These are phyloP conservation scores for Trapa incisa DNA, from an alignment of 345 rosid genomes.

Conservation along the genomic window DNA sequence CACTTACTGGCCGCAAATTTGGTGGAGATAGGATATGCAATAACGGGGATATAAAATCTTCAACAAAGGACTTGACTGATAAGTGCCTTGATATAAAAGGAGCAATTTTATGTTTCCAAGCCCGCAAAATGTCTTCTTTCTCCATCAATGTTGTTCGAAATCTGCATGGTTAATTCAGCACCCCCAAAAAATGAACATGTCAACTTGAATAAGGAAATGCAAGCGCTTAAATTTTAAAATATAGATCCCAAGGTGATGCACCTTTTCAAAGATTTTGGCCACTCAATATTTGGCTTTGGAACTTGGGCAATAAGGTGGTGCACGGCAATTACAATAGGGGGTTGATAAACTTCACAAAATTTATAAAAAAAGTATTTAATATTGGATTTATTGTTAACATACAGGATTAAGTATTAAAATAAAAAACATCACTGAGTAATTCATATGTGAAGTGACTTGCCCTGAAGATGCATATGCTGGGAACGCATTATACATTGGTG, in stretches of 20 bases:
- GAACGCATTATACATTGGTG: conserved; percentile 58
- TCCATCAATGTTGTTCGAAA: conserved; percentile 52
- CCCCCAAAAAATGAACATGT: conserved; percentile 18
- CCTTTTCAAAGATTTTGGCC: conserved; percentile 93
- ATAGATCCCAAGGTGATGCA: conserved; percentile 15
- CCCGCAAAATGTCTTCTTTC: conserved; percentile 46
- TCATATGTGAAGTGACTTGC: conserved; percentile 21
- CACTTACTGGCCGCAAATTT: conserved; percentile 66
- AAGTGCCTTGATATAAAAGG: conserved; percentile 77
- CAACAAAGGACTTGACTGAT: conserved; percentile 51
- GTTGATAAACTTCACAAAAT: conserved; percentile 66
- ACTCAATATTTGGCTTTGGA: conserved; percentile 70
- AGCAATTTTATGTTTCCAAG: conserved; percentile 69
- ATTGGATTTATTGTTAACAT: too few relatives aligned
- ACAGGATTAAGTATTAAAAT: neutral
- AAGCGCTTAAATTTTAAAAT: conserved; percentile 4
- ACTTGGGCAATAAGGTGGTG: conserved; percentile 67
- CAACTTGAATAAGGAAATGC: conserved; percentile 12
- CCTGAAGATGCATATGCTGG: conserved; percentile 59
- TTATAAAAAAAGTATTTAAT: conserved; percentile 12
- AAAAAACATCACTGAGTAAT: neutral
- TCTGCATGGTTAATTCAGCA: conserved; percentile 22
- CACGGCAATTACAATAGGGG: conserved; percentile 47
- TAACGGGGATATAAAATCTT: conserved; percentile 62
- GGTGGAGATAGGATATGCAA: conserved; percentile 78